These are phyloP conservation scores for Jimgerdemannia flammicorona DNA, from an alignment of 192 early-diverging fungal genomes.

Conservation along the genomic window DNA sequence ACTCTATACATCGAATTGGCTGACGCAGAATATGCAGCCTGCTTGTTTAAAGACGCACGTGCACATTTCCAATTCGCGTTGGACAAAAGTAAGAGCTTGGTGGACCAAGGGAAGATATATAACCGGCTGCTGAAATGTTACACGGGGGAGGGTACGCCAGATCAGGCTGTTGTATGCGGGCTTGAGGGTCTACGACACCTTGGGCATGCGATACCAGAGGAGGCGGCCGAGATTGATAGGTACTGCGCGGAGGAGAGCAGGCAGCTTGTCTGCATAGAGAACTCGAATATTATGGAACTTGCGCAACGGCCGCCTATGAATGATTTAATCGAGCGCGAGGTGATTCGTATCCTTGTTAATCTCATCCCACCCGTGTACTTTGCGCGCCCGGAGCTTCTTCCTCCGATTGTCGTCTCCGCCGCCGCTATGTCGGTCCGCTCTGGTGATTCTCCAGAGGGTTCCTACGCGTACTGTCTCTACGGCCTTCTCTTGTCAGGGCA, in stretches of 20 bases:
- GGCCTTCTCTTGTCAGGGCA: conserved; percentile 24
- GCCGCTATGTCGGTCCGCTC: conserved; percentile 11
- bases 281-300: neutral
- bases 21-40: conserved; percentile 19
- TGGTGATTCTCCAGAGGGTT: conserved; percentile 6
- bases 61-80: conserved; percentile 6
- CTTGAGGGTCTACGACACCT: conserved; percentile 13
- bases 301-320: neutral
- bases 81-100: conserved; percentile 3
- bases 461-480: conserved; percentile 25
- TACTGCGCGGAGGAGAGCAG: conserved; percentile 6
- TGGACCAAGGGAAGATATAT: conserved; percentile 2
- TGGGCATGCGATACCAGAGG: conserved; percentile 15
- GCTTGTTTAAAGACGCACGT: conserved; percentile 12
- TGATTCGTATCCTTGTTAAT: conserved; percentile 10
- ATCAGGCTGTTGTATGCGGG: conserved; percentile 18
- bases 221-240: conserved; percentile 3
- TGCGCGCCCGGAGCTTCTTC: conserved; percentile 17
- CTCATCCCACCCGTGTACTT: conserved; percentile 23
- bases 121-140: conserved; percentile 23
- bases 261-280: conserved; percentile 4
- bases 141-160: conserved; percentile 17
- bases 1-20: conserved; percentile 15
- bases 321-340: conserved; percentile 5
- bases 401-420: conserved; percentile 23